Evolutionary conservation across 257 asterid species (phyloP), one percentile per base, ranked within the genome.

Genomic region (Salvia splendens): DNA sequence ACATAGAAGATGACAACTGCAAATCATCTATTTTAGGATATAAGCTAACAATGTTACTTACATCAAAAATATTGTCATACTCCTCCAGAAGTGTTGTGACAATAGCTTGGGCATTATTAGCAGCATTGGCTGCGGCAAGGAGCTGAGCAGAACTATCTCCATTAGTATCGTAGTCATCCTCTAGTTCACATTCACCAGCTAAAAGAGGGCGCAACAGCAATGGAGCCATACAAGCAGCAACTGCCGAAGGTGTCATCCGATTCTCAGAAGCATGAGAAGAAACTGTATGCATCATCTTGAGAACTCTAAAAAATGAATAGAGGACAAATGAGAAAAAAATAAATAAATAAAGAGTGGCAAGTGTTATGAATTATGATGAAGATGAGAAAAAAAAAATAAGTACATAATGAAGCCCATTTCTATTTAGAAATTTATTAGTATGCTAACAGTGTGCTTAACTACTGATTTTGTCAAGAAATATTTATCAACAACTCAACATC

Each of bases 221-320:
- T 46, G 99, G 99, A 48, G 99, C 99, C 99, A 93, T 93, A 76
- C 99, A 93, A 64, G 97, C 97, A 71, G 97, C 97, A 77, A 93
- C 97, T 17, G 99, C 99, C 5, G 95, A 83, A 20, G 95, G 82
- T 70, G 88, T 85, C 99, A 94, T 94, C 75, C 97, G 95, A 78
- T 88, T 94, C 77, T 88, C 99, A 70, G 85, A 79, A 64, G 95
- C 76, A 80, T 91, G 89, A 52, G 85, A 83, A 55, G 97, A 85
- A 76, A 94, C 78, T 48, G 88, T 81, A 65, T 85, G 89, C 99
- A 93, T 93, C 97, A 84, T 93, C 87, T 90, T 93, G 35, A 93
- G 86, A 75, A 93, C 80, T 81, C 99, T 93, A 73, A 70, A 55
- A 75, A 61, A 76, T 16, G 54, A 64, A 65, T 38, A 40, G 36